Conservation (phyloP, 495 filamentous ascomycete species). For the Cenococcum geophilum region DNA sequence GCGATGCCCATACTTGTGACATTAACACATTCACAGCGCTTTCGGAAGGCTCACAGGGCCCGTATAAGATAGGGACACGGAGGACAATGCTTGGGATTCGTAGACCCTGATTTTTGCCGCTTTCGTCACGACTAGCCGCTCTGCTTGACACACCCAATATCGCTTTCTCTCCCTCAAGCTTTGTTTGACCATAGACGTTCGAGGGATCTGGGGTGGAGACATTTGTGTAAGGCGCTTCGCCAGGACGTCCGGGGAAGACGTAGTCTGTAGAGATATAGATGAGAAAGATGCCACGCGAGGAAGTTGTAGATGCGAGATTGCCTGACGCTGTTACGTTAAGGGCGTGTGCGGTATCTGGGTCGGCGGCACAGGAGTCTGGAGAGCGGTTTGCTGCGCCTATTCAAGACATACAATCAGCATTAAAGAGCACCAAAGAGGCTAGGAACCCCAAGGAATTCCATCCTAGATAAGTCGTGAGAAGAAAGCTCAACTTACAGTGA, state of each 20-base stretch:
- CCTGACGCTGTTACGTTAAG: slow-evolving; percentile 71
- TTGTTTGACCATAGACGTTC: slow-evolving; percentile 84
- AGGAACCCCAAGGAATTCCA: background rate
- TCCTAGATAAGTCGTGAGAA: background rate
- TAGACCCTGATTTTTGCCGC: background rate
- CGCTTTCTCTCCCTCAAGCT: slow-evolving; percentile 74
- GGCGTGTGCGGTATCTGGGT: slow-evolving; percentile 66
- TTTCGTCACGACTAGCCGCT: slow-evolving; percentile 5
- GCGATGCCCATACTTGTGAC: slow-evolving; percentile 63
- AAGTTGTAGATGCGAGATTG: slow-evolving; percentile 59
- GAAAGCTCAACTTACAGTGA: slow-evolving; percentile 57
- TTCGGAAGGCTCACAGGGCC: slow-evolving; percentile 57
- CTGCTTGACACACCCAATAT: slow-evolving; percentile 46
- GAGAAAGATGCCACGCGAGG: slow-evolving; percentile 57
- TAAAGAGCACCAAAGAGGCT: background rate
- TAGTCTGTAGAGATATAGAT: slow-evolving; percentile 97
- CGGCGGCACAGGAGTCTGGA: slow-evolving; percentile 74
- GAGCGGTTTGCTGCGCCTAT: slow-evolving; percentile 85
- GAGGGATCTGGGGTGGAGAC: slow-evolving; percentile 60
- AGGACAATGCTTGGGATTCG: slow-evolving; percentile 51
- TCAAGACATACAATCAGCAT: slow-evolving; percentile 16
- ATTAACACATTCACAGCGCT: slow-evolving; percentile 80
- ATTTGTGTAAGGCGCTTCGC: slow-evolving; percentile 79
- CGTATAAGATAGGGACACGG: slow-evolving; percentile 85
- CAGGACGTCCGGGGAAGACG: slow-evolving; percentile 74